These are phyloP conservation scores for Aspergillus leporis DNA, from an alignment of 495 filamentous ascomycete genomes.

Conservation along the genomic window DNA sequence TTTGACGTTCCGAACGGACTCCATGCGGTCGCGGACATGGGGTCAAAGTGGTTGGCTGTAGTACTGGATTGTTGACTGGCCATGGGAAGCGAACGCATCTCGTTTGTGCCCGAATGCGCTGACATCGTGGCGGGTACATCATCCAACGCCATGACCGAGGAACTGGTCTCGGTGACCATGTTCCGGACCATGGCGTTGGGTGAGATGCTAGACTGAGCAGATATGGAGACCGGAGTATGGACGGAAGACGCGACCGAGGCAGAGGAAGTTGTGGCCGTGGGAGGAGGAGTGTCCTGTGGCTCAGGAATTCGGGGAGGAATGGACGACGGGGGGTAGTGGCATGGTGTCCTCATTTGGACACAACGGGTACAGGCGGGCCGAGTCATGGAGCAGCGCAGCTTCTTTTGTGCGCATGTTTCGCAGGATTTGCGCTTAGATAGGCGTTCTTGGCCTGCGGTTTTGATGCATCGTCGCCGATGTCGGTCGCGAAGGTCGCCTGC, in stretches of 20 bases:
- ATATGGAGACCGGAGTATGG: neutral
- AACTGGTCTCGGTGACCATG: neutral
- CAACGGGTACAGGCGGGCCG: constrained; percentile 23
- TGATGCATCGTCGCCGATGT: constrained; percentile 24
- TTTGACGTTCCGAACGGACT: neutral
- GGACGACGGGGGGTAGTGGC: constrained; percentile 15
- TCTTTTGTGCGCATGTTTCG: constrained; percentile 23
- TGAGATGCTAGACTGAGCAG: neutral
- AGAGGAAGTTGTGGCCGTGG: neutral
- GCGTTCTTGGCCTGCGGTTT: constrained; percentile 20
- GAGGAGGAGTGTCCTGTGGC: neutral
- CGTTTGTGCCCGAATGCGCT: neutral
- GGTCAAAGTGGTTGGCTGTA: neutral
- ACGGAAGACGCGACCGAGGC: neutral
- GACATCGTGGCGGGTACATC: neutral
- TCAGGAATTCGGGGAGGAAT: constrained; percentile 7
- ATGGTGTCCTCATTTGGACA: constrained; percentile 10
- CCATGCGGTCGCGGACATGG: neutral
- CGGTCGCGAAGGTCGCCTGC: constrained; percentile 25
- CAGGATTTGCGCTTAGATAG: constrained; percentile 25
- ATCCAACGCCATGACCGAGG: neutral
- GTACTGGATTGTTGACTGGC: neutral
- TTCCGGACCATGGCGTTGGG: neutral
- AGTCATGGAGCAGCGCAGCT: constrained; percentile 23
- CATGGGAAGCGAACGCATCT: neutral